phyloP scores from a whole-genome alignment of 331 rosid species.

The Pyracantha coccinea region DNA sequence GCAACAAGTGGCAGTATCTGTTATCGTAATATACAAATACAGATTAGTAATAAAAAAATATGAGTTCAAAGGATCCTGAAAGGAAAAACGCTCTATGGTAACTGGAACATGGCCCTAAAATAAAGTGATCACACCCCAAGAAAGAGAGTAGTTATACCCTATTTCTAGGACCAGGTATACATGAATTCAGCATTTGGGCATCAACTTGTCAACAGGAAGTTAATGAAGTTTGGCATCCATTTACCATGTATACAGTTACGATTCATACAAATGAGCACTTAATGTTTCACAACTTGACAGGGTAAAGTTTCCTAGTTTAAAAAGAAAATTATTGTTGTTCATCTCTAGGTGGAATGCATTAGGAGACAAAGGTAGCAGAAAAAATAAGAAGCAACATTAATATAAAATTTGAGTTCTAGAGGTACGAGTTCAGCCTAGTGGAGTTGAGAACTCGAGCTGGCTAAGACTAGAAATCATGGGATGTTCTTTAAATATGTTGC shows the following conservation, averaged over 20 bases:
- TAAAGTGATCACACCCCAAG: neutral
- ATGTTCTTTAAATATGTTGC: neutral
- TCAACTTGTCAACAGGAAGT: neutral
- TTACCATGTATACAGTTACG: neutral
- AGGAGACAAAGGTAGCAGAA: neutral
- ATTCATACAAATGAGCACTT: neutral
- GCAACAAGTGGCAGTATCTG: conserved; percentile 79
- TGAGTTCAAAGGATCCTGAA: conserved; percentile 10
- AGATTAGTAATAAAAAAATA: neutral
- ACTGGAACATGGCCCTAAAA: neutral
- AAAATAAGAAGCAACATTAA: neutral
- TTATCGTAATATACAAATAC: conserved; percentile 19
- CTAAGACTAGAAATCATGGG: neutral
- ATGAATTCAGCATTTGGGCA: neutral
- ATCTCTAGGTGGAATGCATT: neutral
- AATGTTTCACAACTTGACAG: neutral
- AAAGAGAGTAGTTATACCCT: neutral
- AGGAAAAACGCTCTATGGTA: neutral
- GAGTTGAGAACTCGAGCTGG: neutral
- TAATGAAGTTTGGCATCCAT: neutral
- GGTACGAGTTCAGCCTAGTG: neutral
- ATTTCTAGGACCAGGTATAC: neutral
- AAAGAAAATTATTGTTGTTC: neutral
- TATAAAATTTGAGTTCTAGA: neutral
- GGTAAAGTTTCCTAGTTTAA: neutral